phyloP scores from a whole-genome alignment of 2,329 filamentous ascomycete genomes.

The Microdochium paspali region DNA sequence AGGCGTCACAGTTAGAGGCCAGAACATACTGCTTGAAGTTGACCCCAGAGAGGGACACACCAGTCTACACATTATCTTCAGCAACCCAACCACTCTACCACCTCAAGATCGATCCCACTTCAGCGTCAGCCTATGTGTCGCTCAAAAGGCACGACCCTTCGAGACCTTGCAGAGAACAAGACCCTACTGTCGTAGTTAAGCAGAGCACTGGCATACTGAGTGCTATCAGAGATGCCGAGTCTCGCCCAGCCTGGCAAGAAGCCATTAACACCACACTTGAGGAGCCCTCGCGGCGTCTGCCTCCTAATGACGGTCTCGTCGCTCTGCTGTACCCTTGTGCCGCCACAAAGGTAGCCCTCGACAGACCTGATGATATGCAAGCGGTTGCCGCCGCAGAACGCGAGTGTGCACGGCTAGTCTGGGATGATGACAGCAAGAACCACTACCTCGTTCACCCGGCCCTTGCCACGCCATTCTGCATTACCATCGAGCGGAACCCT shows the following conservation, averaged over 20 bases:
- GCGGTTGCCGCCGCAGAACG: constrained; percentile 55
- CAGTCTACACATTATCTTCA: constrained; percentile 58
- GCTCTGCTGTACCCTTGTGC: constrained; percentile 60
- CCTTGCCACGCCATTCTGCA: constrained; percentile 52
- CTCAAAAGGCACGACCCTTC: constrained; percentile 51
- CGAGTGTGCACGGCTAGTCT: constrained; percentile 64
- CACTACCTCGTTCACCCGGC: constrained; percentile 57
- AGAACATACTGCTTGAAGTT: constrained; percentile 50
- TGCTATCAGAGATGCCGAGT: constrained; percentile 21
- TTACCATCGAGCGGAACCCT: constrained; percentile 47
- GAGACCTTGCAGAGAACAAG: constrained; percentile 38
- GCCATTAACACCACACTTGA: constrained; percentile 50
- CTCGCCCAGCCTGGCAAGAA: constrained; percentile 45
- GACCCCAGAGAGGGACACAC: constrained; percentile 46
- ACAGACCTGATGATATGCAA: constrained; percentile 47
- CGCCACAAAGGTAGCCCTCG: constrained; percentile 53
- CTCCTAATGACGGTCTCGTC: constrained; percentile 53
- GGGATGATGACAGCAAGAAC: constrained; percentile 50
- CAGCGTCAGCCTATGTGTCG: constrained; percentile 50
- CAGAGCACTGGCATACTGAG: constrained; percentile 16
- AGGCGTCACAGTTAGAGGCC: constrained; percentile 49
- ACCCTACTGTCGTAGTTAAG: constrained; percentile 24
- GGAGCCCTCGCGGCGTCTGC: constrained; percentile 40
- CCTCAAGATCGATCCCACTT: constrained; percentile 54
- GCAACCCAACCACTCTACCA: constrained; percentile 56